phyloP scores from a whole-genome alignment of 73 alveolate genomes.

The Tetrahymena thermophila region DNA sequence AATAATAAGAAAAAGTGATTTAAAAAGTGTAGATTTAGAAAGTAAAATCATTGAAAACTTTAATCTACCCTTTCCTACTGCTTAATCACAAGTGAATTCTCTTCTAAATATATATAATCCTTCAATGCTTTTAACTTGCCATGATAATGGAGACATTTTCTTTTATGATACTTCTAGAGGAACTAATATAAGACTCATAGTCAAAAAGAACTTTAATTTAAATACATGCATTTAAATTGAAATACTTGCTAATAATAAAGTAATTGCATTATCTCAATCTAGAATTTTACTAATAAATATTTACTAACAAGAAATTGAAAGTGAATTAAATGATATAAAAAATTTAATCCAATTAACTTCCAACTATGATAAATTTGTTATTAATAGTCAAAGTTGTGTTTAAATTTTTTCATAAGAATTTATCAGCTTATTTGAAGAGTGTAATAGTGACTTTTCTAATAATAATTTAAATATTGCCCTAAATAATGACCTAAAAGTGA shows the following conservation, averaged over 20 bases:
- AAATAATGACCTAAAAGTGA: not conserved
- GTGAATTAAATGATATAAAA: too few relatives aligned
- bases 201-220: not conserved
- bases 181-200: not conserved
- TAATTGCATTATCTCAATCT: not conserved
- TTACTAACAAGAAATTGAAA: too few relatives aligned
- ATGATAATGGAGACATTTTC: not conserved
- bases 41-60: too few relatives aligned
- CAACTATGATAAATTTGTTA: not conserved
- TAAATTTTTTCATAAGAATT: not conserved
- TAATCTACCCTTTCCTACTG: not conserved
- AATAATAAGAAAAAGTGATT: not conserved
- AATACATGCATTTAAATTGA: not conserved
- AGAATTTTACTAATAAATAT: too few relatives aligned
- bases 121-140: not conserved
- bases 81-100: not conserved
- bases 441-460: not conserved
- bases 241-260: too few relatives aligned
- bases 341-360: not conserved
- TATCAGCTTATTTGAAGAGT: not conserved
- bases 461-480: not conserved
- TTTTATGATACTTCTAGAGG: not conserved
- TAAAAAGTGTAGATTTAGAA: not conserved
- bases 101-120: not conserved
- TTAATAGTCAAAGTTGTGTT: not conserved